phyloP scores from a whole-genome alignment of 257 asterid species.

The Phtheirospermum japonicum region DNA sequence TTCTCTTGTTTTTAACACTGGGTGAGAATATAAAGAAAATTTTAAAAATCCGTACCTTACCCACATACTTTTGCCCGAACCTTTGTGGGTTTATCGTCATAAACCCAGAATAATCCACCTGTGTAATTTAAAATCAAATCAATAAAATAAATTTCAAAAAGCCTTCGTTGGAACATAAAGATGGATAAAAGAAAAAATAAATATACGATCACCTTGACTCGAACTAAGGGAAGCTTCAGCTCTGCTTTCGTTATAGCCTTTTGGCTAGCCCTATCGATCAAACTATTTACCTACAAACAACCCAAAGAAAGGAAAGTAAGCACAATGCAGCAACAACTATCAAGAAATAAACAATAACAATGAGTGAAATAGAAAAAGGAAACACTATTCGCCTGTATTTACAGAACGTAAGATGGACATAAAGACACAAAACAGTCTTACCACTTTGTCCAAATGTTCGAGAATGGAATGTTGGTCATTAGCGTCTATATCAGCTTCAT shows the following conservation, averaged over 20 bases:
- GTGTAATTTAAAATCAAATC: slow-evolving; percentile 33
- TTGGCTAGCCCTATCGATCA: slow-evolving; percentile 70
- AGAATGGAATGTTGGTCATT: slow-evolving; percentile 90
- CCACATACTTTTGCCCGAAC: slow-evolving; percentile 95
- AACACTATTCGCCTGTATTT: neutral
- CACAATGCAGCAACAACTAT: slow-evolving; percentile 8
- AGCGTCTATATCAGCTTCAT: slow-evolving; percentile 83
- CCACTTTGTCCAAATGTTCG: slow-evolving; percentile 94
- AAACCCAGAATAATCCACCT: slow-evolving; percentile 98
- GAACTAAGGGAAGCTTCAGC: slow-evolving; percentile 83
- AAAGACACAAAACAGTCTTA: slow-evolving; percentile 33
- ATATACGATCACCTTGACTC: slow-evolving; percentile 64
- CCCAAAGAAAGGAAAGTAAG: slow-evolving; percentile 22
- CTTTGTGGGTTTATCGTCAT: slow-evolving; percentile 98
- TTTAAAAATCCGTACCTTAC: slow-evolving; percentile 57
- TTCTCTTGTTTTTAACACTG: slow-evolving; percentile 1
- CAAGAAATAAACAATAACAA: slow-evolving; percentile 5
- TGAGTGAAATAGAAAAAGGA: neutral
- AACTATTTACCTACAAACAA: slow-evolving; percentile 57
- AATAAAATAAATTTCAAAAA: slow-evolving; percentile 21
- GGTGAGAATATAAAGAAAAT: slow-evolving; percentile 9
- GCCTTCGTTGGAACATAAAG: slow-evolving; percentile 16
- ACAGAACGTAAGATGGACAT: slow-evolving; percentile 15
- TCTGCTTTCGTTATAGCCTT: slow-evolving; percentile 55
- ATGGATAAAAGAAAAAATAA: slow-evolving; percentile 16